Base-by-base conservation (phyloP, 2,329 filamentous ascomycete genomes). In the Ploettnerulaceae sp. region DNA sequence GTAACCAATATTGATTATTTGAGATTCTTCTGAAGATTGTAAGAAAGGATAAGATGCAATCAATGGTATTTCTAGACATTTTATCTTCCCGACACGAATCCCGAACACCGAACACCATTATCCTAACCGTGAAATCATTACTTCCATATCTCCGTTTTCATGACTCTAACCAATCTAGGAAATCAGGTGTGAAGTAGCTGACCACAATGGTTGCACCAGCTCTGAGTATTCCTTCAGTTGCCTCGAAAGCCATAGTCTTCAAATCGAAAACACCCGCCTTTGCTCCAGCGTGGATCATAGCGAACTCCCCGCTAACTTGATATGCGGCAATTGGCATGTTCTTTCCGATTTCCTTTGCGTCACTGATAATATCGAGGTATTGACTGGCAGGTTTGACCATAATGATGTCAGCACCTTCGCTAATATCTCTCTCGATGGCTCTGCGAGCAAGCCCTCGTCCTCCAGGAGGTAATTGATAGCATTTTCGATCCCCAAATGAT, bases 351-450 rank as follows among this genome's bases (percentile, higher is more conserved):
- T 96, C 89, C 73, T 95, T 97, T 43, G 93, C 93, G 64, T 98
- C 93, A 57, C 87, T 89, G 66, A 98, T 97, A 61, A 98, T 95
- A 68, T 98, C 93, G 35, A 98, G 77, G 66, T 95, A 98, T 67
- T 91, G 89, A 60, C 86, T 86, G 7, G 93, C 93, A 2, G 93
- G 93, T 75, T 98, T 98, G 52, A 98, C 93, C 91, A 98, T 96
- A 69, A 98, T 95, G 58, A 96, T 89, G 63, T 98, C 93, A 15
- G 93, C 93, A 20, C 93, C 93, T 69, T 98, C 93, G 54, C 76
- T 77, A 57, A 98, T 91, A 64, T 98, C 93, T 57, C 93, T 80
- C 31, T 81, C 72, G 55, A 98, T 96, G 38, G 93, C 93, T 57
- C 93, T 81, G 55, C 93, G 82, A 12, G 93, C 93, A 34, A 98